A percentile compares a stretch with the other conserved stretches of the same genome.
phyloP scores from a whole-genome alignment of 768 basidiomycete genomes.

The Porpolomopsis calyptriformis region DNA sequence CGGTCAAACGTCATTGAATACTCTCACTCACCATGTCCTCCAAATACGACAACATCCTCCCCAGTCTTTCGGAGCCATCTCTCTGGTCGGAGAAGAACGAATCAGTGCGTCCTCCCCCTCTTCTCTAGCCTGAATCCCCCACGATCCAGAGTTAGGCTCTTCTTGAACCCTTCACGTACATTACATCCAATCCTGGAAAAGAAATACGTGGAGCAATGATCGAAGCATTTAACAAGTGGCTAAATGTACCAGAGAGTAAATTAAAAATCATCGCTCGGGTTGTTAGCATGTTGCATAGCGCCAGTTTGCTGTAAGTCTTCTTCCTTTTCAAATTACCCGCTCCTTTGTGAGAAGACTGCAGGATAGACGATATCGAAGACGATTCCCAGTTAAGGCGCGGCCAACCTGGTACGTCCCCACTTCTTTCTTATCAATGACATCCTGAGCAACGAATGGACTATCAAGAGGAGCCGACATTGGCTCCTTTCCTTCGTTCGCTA shows the following conservation, averaged over 20 bases:
- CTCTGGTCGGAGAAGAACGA: constrained; percentile 27
- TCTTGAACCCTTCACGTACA: constrained; percentile 83
- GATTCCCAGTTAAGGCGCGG: constrained; percentile 81
- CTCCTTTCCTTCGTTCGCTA: too few relatives aligned
- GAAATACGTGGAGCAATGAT: constrained; percentile 83
- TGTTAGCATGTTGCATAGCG: constrained; percentile 90
- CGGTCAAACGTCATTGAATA: too few relatives aligned
- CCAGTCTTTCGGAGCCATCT: constrained; percentile 21
- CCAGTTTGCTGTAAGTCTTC: constrained; percentile 69
- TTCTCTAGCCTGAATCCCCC: not conserved
- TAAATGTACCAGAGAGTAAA: constrained; percentile 65
- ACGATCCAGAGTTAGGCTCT: constrained; percentile 31
- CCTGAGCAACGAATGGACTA: too few relatives aligned
- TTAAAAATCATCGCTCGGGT: constrained; percentile 66
- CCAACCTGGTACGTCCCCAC: constrained; percentile 47
- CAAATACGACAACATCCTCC: constrained; percentile 32
- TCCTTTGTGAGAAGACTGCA: constrained; percentile 22
- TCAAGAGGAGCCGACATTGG: too few relatives aligned
- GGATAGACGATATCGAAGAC: constrained; percentile 93
- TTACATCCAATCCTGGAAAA: constrained; percentile 79
- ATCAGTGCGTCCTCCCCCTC: constrained; percentile 15
- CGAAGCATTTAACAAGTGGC: constrained; percentile 89
- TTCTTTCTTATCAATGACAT: too few relatives aligned
- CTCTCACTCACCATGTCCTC: constrained; percentile 19
- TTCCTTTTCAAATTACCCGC: not conserved